Evolutionary conservation across 192 early-diverging fungal species (phyloP), one percentile per base, ranked within the genome.

Genomic region (Entomortierella lignicola): DNA sequence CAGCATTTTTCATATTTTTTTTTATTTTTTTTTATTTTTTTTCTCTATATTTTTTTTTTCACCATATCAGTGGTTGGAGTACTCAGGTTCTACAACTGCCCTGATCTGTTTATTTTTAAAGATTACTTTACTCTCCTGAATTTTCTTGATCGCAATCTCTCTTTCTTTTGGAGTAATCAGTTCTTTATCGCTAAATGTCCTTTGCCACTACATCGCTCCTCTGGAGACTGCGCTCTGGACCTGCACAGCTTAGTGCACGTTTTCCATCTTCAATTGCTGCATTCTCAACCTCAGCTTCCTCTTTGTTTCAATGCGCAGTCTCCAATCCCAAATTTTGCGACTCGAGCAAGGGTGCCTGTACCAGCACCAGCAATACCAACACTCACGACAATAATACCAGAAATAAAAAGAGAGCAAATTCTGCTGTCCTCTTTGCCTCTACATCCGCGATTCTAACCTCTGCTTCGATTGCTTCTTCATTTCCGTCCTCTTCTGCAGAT

Each of bases 371-470:
- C 32, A 17, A 25, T n/a, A 26, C 13, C 15, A 58, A 8, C 48
- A 56, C 25, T 47, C 6, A 8, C 18, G 39, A n/a, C 32, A 41
- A 60, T 7, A 29, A 51, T 21, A 39, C 39, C 26, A 66, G 55
- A 31, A 53, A 66, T 6, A 63, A 72, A 1, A 60, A 55, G 34
- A 53, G 41, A 18, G 21, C 44, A 17, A 18, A 25, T 39, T 56
- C 42, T 18, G 37, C 43, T 20, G 56, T 23, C 27, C 48, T 71
- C 4, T 32, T 72, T 51, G 60, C 61, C 2, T 63, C 61, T 59
- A 67, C 68, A 34, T 79, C 75, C 42, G 63, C 51, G 8, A 66
- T 79, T 70, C 75, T 79, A 79, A 79, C 66, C 52, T 26, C 62
- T 48, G 63, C 62, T 4, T 70, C 67, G 18, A 18, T 79, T 60